phyloP scores from a whole-genome alignment of 2,329 filamentous ascomycete species.

The Botryotinia narcissicola region DNA sequence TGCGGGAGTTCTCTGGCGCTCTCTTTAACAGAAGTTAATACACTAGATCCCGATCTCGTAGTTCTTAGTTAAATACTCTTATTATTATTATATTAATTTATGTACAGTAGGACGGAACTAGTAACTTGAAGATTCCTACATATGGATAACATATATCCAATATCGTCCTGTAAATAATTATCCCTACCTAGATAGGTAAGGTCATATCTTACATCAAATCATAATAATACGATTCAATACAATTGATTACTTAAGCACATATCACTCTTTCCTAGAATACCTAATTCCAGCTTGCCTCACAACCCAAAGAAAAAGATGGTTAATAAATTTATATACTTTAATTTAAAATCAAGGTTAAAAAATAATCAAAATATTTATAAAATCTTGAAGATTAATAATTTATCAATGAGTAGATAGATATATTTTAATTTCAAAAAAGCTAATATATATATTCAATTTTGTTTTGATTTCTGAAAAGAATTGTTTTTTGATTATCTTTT shows the following conservation, averaged over 20 bases:
- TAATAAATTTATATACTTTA: too few species aligned
- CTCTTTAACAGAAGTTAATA: background rate
- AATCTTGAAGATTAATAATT: too few species aligned
- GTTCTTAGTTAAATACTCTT: background rate
- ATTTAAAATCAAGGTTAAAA: too few species aligned
- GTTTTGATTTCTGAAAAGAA: too few species aligned
- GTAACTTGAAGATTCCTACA: background rate
- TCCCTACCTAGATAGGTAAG: background rate
- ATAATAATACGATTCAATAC: background rate
- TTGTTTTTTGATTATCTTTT: too few species aligned
- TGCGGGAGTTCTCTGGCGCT: background rate
- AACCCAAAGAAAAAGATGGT: too few species aligned
- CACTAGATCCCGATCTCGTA: background rate
- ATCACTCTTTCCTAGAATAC: background rate
- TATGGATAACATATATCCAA: background rate
- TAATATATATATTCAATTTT: too few species aligned
- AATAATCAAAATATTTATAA: too few species aligned
- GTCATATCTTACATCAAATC: background rate
- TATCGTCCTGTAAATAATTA: background rate
- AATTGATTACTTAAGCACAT: background rate
- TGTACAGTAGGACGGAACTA: background rate
- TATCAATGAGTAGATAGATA: too few species aligned
- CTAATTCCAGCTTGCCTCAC: background rate
- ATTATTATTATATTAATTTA: background rate
- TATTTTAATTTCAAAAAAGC: too few species aligned